Evolutionary conservation across 768 basidiomycete species (phyloP), one percentile per base, ranked within the genome.

Genomic region (Favolaschia claudopus): DNA sequence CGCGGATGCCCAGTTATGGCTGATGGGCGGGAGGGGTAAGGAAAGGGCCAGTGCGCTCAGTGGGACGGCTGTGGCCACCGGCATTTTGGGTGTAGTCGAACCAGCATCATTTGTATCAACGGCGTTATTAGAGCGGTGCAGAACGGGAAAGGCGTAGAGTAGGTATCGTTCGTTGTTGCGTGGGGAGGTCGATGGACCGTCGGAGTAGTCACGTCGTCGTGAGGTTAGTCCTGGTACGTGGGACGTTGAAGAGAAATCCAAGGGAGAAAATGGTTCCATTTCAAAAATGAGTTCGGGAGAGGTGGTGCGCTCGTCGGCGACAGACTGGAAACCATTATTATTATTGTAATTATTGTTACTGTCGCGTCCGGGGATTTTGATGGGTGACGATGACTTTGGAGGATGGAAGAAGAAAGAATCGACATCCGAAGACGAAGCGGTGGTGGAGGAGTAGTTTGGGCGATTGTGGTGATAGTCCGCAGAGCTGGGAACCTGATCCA

Each of bases 281-380:
- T 82, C 81, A 62, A 83, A 83, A n/a, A 84, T 73, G 58, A 83
- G 74, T 36, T 83, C 83, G 49, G 82, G 79, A 25, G 79, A 82
- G 20, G 67, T 68, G 37, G 76, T 63, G 37, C 72, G 69, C n/a
- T n/a, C 42, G 62, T 52, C 34, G 77, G 71, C 19, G 75, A 74
- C 43, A 69, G 58, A n/a, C 67, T 51, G 28, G 60, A 43, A 33
- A 65, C 51, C 8, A 59, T 36, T 49, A 54, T 55, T 43, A 68
- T 2, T 62, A 59, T 72, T 65, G 45, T 73, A n/a, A 59, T 36
- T 49, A 54, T 55, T 43, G 68, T 2, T 62, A 59, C 72, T 65
- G 45, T 73, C 74, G 50, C 73, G 68, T 43, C 59, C 63, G 17
- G 82, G 82, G 55, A 83, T 83, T 55, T 77, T 78, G 68, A 83